These are phyloP conservation scores for Aphanomyces invadans DNA, from an alignment of 352 stramenopile genomes.

Conservation along the genomic window DNA sequence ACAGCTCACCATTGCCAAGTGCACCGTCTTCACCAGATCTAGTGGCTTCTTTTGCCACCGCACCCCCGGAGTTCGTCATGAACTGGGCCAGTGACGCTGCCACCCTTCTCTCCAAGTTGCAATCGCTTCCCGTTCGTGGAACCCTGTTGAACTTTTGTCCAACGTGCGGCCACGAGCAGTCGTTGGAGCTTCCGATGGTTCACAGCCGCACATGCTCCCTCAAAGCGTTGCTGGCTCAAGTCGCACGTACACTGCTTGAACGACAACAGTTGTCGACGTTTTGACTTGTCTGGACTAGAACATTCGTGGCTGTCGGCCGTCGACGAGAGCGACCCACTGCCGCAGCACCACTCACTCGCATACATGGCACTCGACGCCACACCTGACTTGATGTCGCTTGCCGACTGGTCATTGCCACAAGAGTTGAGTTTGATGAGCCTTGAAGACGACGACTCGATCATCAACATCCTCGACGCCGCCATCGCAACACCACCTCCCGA, in stretches of 20 bases:
- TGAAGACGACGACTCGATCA: neutral
- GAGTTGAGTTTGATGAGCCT: neutral
- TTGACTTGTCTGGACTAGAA: neutral
- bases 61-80: neutral
- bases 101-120: neutral
- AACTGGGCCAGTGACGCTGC: neutral
- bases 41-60: neutral
- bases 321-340: neutral
- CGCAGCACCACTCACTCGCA: neutral
- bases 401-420: neutral
- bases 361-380: neutral
- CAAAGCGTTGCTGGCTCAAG: neutral
- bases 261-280: slow-evolving; percentile 30
- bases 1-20: neutral
- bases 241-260: slow-evolving; percentile 26
- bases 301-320: neutral
- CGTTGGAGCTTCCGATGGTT: neutral
- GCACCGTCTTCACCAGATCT: neutral
- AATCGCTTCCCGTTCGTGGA: neutral
- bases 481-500: no score
- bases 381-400: neutral
- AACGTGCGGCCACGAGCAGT: neutral
- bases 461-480: neutral
- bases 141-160: slow-evolving; percentile 1
- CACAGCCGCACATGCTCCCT: neutral